Percentiles rank a stretch among this genome's conserved stretches.
These are phyloP conservation scores for Conringia planisiliqua DNA, from an alignment of 345 rosid genomes.

Conservation along the genomic window DNA sequence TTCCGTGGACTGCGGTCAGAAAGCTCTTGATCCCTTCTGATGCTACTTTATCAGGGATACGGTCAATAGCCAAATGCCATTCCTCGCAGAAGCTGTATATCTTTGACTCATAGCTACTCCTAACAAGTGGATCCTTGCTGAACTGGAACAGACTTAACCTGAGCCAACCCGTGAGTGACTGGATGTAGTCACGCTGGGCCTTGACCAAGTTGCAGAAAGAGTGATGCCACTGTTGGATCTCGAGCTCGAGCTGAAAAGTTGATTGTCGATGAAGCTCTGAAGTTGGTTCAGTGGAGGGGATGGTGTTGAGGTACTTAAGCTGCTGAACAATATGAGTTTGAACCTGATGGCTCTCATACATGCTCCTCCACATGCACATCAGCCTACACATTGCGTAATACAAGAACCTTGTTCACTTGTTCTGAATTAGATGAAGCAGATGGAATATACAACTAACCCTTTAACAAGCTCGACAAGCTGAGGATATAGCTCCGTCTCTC, in stretches of 20 bases:
- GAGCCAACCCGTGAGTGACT: slow-evolving; percentile 88
- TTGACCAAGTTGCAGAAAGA: slow-evolving; percentile 78
- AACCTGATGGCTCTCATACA: slow-evolving; percentile 98
- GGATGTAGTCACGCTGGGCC: slow-evolving; percentile 84
- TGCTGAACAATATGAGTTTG: slow-evolving; percentile 96
- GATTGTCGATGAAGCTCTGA: slow-evolving; percentile 92
- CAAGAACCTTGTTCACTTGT: neutral
- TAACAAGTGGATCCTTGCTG: slow-evolving; percentile 55
- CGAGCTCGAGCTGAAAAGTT: slow-evolving; percentile 85
- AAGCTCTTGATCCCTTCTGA: slow-evolving; percentile 96
- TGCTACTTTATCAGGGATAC: slow-evolving; percentile 95
- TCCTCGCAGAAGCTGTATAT: slow-evolving; percentile 87
- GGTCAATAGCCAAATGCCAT: slow-evolving; percentile 78
- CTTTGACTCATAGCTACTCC: slow-evolving; percentile 53
- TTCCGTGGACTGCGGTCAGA: slow-evolving; percentile 69
- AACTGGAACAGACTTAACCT: slow-evolving; percentile 90
- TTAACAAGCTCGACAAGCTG: slow-evolving; percentile 84
- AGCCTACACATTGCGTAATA: slow-evolving; percentile 40
- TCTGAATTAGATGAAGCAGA: neutral
- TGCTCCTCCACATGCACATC: slow-evolving; percentile 99
- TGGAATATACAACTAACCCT: slow-evolving; percentile 49
- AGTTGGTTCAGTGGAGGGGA: slow-evolving; percentile 84
- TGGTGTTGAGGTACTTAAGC: slow-evolving; percentile 78
- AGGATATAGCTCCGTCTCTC: slow-evolving; percentile 81
- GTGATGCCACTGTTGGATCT: slow-evolving; percentile 90